Evolutionary conservation across 768 basidiomycete genomes (phyloP).

Genomic region (Mycena filopes): DNA sequence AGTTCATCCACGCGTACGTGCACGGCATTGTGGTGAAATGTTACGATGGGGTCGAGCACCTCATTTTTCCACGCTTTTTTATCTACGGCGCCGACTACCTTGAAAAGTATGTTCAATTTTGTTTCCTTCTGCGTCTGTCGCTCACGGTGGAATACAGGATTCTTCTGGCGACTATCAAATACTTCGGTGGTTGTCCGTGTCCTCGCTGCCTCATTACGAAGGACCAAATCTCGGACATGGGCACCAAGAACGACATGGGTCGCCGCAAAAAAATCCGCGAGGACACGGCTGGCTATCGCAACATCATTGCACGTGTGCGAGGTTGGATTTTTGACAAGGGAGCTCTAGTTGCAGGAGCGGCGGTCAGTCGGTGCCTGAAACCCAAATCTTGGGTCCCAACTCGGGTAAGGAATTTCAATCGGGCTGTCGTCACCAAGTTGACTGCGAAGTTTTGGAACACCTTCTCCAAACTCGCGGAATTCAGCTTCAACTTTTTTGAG

Average conservation of each 20-base stretch:
- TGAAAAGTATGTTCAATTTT: constrained; percentile 39
- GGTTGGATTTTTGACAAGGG: constrained; percentile 16
- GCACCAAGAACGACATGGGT: constrained; percentile 30
- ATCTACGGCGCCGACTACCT: constrained; percentile 45
- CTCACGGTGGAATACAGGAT: constrained; percentile 27
- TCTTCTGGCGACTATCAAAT: constrained; percentile 27
- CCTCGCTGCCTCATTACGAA: constrained; percentile 37
- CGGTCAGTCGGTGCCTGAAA: neutral
- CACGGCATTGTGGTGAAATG: constrained; percentile 40
- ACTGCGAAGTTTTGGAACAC: constrained; percentile 42
- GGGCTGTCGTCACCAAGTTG: neutral
- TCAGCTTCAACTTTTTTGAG: constrained; percentile 39
- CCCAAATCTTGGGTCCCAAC: constrained; percentile 17
- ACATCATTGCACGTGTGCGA: neutral
- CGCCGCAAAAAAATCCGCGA: constrained; percentile 2
- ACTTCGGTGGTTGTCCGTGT: constrained; percentile 33
- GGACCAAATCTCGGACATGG: constrained; percentile 27
- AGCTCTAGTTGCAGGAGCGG: neutral
- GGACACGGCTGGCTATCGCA: constrained; percentile 3
- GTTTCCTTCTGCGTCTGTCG: constrained; percentile 3
- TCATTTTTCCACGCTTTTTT: constrained; percentile 41
- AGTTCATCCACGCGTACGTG: constrained; percentile 39
- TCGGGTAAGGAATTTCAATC: neutral
- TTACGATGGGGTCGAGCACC: constrained; percentile 37
- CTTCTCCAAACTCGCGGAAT: constrained; percentile 35